A percentile compares a stretch with the other conserved stretches of the same genome.
Conservation (phyloP, 257 asterid genomes). For the Anisodus tanguticus region DNA sequence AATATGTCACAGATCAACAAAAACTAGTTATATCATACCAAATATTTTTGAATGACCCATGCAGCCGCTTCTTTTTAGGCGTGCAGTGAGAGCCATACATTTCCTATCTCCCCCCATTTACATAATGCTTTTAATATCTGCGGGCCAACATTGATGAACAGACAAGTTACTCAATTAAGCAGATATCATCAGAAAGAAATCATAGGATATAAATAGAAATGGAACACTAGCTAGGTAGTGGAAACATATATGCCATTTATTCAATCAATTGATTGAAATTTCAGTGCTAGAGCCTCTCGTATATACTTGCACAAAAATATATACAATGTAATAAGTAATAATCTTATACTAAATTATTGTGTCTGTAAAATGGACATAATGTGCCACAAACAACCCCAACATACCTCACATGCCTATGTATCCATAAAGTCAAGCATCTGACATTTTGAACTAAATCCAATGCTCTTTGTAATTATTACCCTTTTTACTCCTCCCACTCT, state of each 20-base stretch:
- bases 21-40: neutral
- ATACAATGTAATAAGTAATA: neutral
- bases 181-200: conserved; percentile 6
- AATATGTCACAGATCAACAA: too few relatives aligned
- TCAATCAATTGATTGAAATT: conserved; percentile 16
- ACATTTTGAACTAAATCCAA: conserved; percentile 34
- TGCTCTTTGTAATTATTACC: conserved; percentile 21
- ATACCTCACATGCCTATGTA: conserved; percentile 48
- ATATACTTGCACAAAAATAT: neutral
- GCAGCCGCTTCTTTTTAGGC: neutral
- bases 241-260: neutral
- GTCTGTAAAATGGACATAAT: conserved; percentile 29
- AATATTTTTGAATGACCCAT: neutral
- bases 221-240: neutral
- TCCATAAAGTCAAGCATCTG: conserved; percentile 49
- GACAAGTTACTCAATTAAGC: neutral
- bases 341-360: conserved; percentile 17
- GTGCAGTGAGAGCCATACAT: conserved; percentile 7
- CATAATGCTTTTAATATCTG: neutral
- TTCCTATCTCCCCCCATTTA: neutral
- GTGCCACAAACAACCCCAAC: conserved; percentile 29
- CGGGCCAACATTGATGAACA: neutral
- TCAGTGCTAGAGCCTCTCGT: neutral
- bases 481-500: conserved; percentile 28
- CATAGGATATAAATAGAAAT: neutral